Percentiles rank a stretch among this genome's conserved stretches.
These are phyloP conservation scores for Chlamydomonas sphaeroides DNA, from an alignment of 139 green algal genomes.

Conservation along the genomic window DNA sequence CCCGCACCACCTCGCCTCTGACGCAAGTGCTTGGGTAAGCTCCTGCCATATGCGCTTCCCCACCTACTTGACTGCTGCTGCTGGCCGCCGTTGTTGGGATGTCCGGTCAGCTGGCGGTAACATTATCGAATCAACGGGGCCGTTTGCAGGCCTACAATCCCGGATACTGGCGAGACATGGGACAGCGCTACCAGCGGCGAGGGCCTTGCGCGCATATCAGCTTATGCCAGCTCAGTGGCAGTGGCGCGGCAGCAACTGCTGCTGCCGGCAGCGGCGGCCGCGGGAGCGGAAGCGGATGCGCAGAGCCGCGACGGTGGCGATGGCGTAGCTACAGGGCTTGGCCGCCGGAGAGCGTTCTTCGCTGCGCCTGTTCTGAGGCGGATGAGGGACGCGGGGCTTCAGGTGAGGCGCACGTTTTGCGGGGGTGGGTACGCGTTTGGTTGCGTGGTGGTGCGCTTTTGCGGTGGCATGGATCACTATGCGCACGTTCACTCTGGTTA, in stretches of 20 bases:
- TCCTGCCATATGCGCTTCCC: no score
- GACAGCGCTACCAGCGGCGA: conserved; percentile 6
- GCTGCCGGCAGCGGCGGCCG: not conserved
- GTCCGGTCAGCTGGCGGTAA: not conserved
- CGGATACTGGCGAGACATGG: conserved; percentile 24
- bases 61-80: not conserved
- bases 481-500: not conserved
- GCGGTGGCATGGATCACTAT: not conserved
- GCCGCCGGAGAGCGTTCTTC: not conserved
- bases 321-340: no score
- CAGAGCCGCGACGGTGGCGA: not conserved
- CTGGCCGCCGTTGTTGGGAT: not conserved
- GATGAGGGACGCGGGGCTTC: conserved; percentile 1
- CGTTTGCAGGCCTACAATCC: conserved; percentile 4
- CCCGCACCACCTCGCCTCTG: not conserved
- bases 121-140: not conserved
- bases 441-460: no score
- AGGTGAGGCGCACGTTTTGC: not conserved
- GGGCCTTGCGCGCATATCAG: not conserved
- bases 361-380: not conserved
- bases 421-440: no score
- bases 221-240: conserved; percentile 5
- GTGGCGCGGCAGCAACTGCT: conserved; percentile 31
- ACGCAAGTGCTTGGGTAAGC: conserved; percentile 27
- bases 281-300: not conserved